These are phyloP conservation scores for Solanum rostratum DNA, from an alignment of 257 asterid species.

Conservation along the genomic window DNA sequence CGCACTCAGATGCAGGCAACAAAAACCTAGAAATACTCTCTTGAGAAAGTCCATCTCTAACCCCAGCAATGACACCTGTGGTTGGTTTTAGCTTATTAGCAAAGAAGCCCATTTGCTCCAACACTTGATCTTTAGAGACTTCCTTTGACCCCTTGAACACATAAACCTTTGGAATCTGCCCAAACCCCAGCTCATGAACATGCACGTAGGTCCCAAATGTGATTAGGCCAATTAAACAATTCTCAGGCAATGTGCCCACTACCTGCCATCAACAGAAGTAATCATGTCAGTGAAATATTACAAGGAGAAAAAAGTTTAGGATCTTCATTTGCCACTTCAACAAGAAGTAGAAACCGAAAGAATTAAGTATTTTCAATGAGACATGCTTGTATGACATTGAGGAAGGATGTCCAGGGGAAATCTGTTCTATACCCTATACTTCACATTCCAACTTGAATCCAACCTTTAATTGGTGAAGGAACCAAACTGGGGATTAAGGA, in stretches of 20 bases:
- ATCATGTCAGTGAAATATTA: neutral
- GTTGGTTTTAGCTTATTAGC: constrained; percentile 67
- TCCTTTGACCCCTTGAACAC: constrained; percentile 96
- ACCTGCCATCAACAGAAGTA: constrained; percentile 40
- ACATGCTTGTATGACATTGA: neutral
- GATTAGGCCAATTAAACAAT: constrained; percentile 84
- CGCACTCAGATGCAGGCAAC: constrained; percentile 96
- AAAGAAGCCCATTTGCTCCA: constrained; percentile 97
- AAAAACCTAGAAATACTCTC: constrained; percentile 91
- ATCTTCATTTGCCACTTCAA: neutral
- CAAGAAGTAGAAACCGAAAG: neutral
- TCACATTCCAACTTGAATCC: neutral
- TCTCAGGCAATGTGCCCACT: constrained; percentile 82
- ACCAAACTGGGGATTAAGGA: neutral
- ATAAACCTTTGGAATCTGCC: constrained; percentile 83
- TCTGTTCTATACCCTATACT: neutral
- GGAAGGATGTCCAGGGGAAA: neutral
- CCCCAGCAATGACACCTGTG: constrained; percentile 90
- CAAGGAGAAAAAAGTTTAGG: neutral
- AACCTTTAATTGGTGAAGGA: neutral
- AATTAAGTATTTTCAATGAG: neutral
- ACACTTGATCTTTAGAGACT: constrained; percentile 73
- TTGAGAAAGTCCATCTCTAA: constrained; percentile 78
- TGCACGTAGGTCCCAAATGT: constrained; percentile 90
- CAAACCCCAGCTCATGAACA: constrained; percentile 90